Base-by-base conservation (phyloP, 2,329 filamentous ascomycete species). In the Monosporascus sp. region DNA sequence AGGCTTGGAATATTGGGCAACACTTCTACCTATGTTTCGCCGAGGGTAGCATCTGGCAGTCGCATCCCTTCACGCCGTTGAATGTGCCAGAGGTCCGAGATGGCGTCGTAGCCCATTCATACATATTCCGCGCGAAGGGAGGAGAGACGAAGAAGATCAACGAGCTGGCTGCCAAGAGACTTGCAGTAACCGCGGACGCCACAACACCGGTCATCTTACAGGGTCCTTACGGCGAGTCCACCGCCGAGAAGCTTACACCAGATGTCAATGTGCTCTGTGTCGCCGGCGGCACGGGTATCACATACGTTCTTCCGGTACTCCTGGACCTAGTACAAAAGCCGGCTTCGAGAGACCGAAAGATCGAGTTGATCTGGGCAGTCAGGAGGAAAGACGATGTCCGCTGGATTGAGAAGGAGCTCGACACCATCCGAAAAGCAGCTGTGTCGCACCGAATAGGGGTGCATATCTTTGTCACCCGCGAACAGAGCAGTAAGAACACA, bases 21-120 rank as follows among this genome's bases (percentile, higher is more conserved):
- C 87, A 90, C 63, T 89, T 87, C 66, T 89, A 83, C 61, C 72
- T 89, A 17, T 86, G 80, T 65, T 89, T 90, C 61, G 74, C 83
- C 0, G 78, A 85, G 55, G 73, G 82, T 35, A 85, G 78, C 60
- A 78, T 89, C 60, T 89, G 85, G 84, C 86, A 90, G 67, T 84
- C 83, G 0, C 87, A 90, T 61, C 87, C 87, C 0, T 87, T 89
- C 63, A 89, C 85, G 0, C 82, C 84, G 0, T 72, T 84, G 8
- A 84, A 78, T 51, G 65, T 79, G 0, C 84, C 82, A 0, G 60
- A 70, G 7, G 65, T 73, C 0, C 62, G 66, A 20, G 65, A 71
- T 51, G 69, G 74, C 0, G 58, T 64, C 2, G 74, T 80, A 9
- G 68, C 70, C 40, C 80, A 84, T 58, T 76, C 78, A 17, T 85